Percentiles rank a stretch among this genome's conserved stretches.
These are phyloP conservation scores for Botrytis pseudocinerea DNA, from an alignment of 2,329 filamentous ascomycete genomes.

Conservation along the genomic window DNA sequence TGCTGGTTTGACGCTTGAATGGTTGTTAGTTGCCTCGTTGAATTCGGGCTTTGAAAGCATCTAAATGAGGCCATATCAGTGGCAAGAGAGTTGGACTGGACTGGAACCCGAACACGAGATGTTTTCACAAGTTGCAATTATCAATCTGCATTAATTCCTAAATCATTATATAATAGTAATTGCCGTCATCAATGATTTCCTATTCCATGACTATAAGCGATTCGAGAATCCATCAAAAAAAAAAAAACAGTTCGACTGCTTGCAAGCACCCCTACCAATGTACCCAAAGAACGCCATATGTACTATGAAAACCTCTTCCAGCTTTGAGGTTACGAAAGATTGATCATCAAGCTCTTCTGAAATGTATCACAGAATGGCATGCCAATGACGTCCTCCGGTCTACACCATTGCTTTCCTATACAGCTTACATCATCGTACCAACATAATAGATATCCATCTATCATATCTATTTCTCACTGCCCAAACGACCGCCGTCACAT, in stretches of 20 bases:
- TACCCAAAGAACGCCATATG: conserved; percentile 23
- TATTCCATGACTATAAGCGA: conserved; percentile 10
- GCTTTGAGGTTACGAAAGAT: not conserved
- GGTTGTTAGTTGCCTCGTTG: not conserved
- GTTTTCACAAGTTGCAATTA: not conserved
- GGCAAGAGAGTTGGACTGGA: not conserved
- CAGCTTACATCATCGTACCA: conserved; percentile 5
- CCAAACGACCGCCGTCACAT: conserved; percentile 29
- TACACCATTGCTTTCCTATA: conserved; percentile 5
- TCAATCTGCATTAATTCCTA: conserved; percentile 25
- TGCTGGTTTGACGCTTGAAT: not conserved
- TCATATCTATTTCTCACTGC: not conserved
- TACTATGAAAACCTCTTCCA: conserved; percentile 14
- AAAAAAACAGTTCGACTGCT: not conserved
- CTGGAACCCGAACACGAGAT: conserved; percentile 1
- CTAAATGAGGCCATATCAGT: not conserved
- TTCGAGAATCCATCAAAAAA: not conserved
- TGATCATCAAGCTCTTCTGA: conserved; percentile 1
- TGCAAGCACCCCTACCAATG: conserved; percentile 17
- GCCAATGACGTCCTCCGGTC: not conserved
- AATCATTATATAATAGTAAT: conserved; percentile 25
- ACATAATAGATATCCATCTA: conserved; percentile 1
- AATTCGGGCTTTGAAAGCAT: not conserved
- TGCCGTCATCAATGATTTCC: conserved; percentile 18
- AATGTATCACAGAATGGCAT: not conserved